These are phyloP conservation scores for Capsicum baccatum DNA, from an alignment of 257 asterid genomes.

Conservation along the genomic window DNA sequence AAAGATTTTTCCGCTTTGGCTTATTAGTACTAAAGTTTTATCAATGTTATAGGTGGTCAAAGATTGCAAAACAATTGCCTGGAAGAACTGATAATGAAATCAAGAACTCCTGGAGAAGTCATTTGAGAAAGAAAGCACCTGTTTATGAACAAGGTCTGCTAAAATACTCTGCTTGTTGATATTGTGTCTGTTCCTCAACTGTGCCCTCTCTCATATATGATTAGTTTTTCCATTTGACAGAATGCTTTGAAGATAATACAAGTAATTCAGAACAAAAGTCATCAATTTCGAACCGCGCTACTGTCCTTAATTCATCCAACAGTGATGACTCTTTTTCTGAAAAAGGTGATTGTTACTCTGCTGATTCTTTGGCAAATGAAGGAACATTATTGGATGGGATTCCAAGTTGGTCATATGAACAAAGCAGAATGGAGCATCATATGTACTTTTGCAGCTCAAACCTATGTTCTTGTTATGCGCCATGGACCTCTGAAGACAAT, in stretches of 20 bases:
- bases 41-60: slow-evolving; percentile 62
- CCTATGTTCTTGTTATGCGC: slow-evolving; percentile 8
- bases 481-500: neutral
- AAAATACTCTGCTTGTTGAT: neutral
- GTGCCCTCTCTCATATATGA: neutral
- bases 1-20: neutral
- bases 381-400: slow-evolving; percentile 39
- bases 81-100: slow-evolving; percentile 87
- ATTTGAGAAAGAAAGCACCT: slow-evolving; percentile 50
- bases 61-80: slow-evolving; percentile 66
- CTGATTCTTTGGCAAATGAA: slow-evolving; percentile 35
- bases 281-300: neutral
- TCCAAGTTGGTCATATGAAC: slow-evolving; percentile 29
- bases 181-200: neutral
- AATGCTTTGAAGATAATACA: neutral
- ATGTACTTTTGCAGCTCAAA: slow-evolving; percentile 25
- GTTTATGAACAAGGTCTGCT: slow-evolving; percentile 38
- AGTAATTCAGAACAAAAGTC: neutral
- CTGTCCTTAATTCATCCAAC: slow-evolving; percentile 25
- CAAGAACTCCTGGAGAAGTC: slow-evolving; percentile 79
- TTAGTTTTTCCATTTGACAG: slow-evolving; percentile 24
- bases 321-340: slow-evolving; percentile 19
- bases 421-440: slow-evolving; percentile 30
- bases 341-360: slow-evolving; percentile 26
- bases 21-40: neutral